Percentiles rank a stretch among this genome's conserved stretches.
Evolutionary conservation across 1,284 basidiomycete species (phyloP).

Genomic region (Fomitopsis pinicola): DNA sequence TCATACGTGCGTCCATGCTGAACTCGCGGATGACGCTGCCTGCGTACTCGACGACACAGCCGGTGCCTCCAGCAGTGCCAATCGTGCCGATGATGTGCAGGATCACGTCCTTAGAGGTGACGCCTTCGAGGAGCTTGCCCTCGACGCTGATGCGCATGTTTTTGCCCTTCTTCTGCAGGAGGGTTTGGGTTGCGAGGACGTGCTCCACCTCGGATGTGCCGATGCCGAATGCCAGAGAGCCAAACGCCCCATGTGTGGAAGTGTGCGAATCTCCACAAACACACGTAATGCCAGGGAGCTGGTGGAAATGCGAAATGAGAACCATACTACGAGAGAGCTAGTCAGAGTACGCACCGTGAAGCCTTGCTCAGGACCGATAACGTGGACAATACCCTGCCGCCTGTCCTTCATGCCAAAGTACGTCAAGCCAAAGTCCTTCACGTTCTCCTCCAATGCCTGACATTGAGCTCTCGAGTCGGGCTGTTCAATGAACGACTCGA

Average conservation of each 20-base stretch:
- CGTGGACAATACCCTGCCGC: slow-evolving; percentile 93
- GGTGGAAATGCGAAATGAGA: slow-evolving; percentile 1
- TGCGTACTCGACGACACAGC: slow-evolving; percentile 90
- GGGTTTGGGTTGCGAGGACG: slow-evolving; percentile 93
- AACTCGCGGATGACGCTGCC: slow-evolving; percentile 89
- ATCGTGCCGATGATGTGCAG: slow-evolving; percentile 93
- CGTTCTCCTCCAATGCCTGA: slow-evolving; percentile 88
- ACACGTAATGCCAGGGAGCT: slow-evolving; percentile 93
- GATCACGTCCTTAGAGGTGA: slow-evolving; percentile 93
- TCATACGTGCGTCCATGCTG: slow-evolving; percentile 96
- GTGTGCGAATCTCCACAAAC: slow-evolving; percentile 97
- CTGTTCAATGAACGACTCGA: slow-evolving; percentile 80
- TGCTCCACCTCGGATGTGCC: slow-evolving; percentile 97
- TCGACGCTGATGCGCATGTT: slow-evolving; percentile 96
- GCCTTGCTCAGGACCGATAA: slow-evolving; percentile 96
- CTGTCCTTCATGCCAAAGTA: slow-evolving; percentile 94
- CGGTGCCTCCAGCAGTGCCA: slow-evolving; percentile 93
- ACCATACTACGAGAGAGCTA: background rate
- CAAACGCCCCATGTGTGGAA: slow-evolving; percentile 93
- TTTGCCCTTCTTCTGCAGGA: slow-evolving; percentile 89
- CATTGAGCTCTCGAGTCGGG: slow-evolving; percentile 93
- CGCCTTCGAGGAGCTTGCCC: slow-evolving; percentile 81
- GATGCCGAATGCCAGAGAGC: slow-evolving; percentile 94
- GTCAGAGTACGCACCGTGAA: slow-evolving; percentile 63
- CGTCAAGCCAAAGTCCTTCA: slow-evolving; percentile 91